Base-by-base conservation (phyloP, 208 protist species). In the Vickermania ingenoplastis region DNA sequence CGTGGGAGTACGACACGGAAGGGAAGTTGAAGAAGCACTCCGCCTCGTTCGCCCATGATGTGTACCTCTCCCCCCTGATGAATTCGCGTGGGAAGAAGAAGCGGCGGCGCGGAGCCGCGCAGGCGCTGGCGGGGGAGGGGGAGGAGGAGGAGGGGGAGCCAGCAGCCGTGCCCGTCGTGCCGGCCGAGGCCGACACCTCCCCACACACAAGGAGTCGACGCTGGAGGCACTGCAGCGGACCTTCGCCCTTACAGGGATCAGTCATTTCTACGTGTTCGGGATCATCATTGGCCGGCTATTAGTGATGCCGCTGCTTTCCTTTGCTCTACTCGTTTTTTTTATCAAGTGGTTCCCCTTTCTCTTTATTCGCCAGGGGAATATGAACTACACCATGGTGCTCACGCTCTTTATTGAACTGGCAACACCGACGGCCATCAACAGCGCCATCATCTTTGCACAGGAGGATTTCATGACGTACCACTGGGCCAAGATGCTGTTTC, bases 401-500 rank as follows among this genome's bases (percentile, higher is more conserved):
- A 77, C 89, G 41, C 72, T 93, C 27, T 70, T 89, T 53, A 67
- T 81, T 24, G 73, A 93, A 63, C 50, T 85, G 13, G 67, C 79
- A 0, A 68, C 80, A 7, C 86, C 86, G n/a, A 81, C 83, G 0
- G 86, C 86, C 14, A 87, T 93, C 57, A 90, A 89, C 74, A 83
- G 69, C 61, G 67, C 77, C 0, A 62, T 93, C 31, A 57, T 91
- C 45, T 93, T 87, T 65, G 83, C 82, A 57, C 50, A 65, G 0
- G 59, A 61, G 11, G 66, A 80, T 25, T 93, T 79, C 60, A 88
- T 89, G 78, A 73, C 72, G 17, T 83, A 70, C n/a, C 65, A 58
- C 25, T 91, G 81, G 79, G 68, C 82, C 0, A 86, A 79, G 59
- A 86, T 91, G 83, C 71, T 93, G 3, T 83, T 91, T 48, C 84